A percentile compares a stretch with the other conserved stretches of the same genome.
These are phyloP conservation scores for Trichocladium antarcticum DNA, from an alignment of 495 filamentous ascomycete genomes.

Conservation along the genomic window DNA sequence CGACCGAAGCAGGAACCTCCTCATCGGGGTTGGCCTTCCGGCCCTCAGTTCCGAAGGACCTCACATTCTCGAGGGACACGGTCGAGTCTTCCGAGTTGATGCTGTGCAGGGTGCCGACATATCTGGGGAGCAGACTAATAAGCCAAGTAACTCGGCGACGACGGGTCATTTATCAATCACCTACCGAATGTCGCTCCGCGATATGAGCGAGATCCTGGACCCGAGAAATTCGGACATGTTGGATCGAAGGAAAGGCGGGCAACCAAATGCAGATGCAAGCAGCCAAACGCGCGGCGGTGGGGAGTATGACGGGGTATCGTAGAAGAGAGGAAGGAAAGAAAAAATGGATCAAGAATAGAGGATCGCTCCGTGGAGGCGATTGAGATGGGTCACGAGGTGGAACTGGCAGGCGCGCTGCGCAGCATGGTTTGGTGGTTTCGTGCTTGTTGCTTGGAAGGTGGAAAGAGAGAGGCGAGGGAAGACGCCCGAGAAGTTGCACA, in stretches of 20 bases:
- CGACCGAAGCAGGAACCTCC: constrained; percentile 68
- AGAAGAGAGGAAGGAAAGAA: constrained; percentile 1
- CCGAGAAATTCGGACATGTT: constrained; percentile 44
- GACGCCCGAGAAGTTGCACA: constrained; percentile 6
- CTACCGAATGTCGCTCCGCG: constrained; percentile 92
- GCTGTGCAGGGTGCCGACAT: constrained; percentile 90
- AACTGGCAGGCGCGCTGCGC: constrained; percentile 5
- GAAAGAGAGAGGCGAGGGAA: constrained; percentile 10
- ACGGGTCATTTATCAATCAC: constrained; percentile 23
- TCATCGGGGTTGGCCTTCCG: constrained; percentile 64
- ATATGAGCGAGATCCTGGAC: constrained; percentile 79
- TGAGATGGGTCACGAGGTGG: background rate
- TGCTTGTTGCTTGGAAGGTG: constrained; percentile 6
- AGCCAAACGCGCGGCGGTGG: background rate
- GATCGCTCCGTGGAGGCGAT: constrained; percentile 9
- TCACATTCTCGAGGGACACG: constrained; percentile 90
- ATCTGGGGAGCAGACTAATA: constrained; percentile 41
- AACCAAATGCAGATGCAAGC: constrained; percentile 6
- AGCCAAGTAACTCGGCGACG: background rate
- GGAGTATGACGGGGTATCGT: constrained; percentile 7
- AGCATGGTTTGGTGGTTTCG: constrained; percentile 13
- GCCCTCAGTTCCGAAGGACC: constrained; percentile 86
- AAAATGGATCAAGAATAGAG: background rate
- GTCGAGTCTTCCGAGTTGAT: constrained; percentile 96
- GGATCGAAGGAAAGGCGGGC: background rate